Evolutionary conservation across 78 protist species (phyloP).

Genomic region (Dictyostelium discoideum): DNA sequence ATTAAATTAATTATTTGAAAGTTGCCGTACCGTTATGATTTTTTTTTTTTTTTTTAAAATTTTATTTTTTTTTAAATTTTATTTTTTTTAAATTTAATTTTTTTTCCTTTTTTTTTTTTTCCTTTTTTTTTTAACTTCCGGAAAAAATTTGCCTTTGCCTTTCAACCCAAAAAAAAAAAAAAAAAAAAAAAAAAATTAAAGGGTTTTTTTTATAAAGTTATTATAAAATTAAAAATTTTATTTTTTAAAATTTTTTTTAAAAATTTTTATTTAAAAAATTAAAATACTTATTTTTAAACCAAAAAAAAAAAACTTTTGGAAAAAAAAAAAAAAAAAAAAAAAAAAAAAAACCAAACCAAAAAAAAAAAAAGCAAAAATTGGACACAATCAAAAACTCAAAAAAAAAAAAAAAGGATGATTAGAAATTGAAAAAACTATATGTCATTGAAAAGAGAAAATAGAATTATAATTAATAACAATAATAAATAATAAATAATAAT

Average conservation of each 20-base stretch:
- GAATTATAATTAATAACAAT: not conserved
- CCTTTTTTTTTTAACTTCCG: not conserved
- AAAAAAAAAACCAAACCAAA: not conserved
- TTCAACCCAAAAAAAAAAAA: not conserved
- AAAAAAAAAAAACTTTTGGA: not conserved
- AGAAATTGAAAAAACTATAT: not conserved
- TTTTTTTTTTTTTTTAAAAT: no score
- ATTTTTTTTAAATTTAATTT: no score
- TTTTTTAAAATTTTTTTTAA: not conserved
- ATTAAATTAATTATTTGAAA: not conserved
- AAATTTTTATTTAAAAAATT: no score
- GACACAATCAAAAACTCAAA: not conserved
- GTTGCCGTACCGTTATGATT: not conserved
- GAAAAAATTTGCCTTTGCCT: not conserved
- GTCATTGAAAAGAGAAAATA: no score
- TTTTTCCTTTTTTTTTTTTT: no score
- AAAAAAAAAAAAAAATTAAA: no score
- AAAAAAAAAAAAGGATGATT: not conserved
- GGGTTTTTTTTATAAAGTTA: not conserved
- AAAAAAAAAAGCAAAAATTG: not conserved
- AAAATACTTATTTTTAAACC: no score
- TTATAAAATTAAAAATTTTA: not conserved
- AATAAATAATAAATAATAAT: not conserved
- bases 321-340: slow-evolving; percentile 10
- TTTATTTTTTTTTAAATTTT: no score